These are phyloP conservation scores for Paramecium tetraurelia DNA, from an alignment of 73 alveolate genomes.

Conservation along the genomic window DNA sequence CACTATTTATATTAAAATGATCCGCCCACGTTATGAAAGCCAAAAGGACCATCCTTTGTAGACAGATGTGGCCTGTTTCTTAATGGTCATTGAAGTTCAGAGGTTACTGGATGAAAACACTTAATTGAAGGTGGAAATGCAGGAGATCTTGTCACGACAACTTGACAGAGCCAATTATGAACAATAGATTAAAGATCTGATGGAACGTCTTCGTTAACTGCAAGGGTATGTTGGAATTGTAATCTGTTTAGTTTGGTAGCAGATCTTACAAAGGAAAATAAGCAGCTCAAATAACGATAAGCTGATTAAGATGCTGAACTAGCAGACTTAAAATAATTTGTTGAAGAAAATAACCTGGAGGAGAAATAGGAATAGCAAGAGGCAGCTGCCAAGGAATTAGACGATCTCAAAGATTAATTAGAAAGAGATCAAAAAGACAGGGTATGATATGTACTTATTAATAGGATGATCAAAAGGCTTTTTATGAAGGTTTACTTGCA, in stretches of 20 bases:
- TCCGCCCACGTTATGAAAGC: slow-evolving; percentile 28
- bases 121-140: background rate
- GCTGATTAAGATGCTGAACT: slow-evolving; percentile 30
- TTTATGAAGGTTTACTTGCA: background rate
- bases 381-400: background rate
- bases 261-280: slow-evolving; percentile 19
- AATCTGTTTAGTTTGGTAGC: background rate
- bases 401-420: background rate
- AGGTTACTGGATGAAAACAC: slow-evolving; percentile 25
- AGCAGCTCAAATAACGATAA: background rate
- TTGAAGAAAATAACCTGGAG: background rate
- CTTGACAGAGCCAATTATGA: slow-evolving; percentile 39
- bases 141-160: background rate
- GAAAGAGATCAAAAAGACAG: slow-evolving; percentile 5
- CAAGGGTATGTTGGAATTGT: background rate
- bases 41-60: background rate
- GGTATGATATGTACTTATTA: background rate
- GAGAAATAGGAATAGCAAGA: background rate
- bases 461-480: slow-evolving; percentile 22
- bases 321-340: background rate
- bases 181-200: slow-evolving; percentile 17
- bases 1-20: background rate
- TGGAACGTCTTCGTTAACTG: slow-evolving; percentile 24
- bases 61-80: slow-evolving; percentile 38
- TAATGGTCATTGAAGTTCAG: background rate